phyloP scores from a whole-genome alignment of 2,329 filamentous ascomycete species.

The Dothidotthia symphoricarpi region DNA sequence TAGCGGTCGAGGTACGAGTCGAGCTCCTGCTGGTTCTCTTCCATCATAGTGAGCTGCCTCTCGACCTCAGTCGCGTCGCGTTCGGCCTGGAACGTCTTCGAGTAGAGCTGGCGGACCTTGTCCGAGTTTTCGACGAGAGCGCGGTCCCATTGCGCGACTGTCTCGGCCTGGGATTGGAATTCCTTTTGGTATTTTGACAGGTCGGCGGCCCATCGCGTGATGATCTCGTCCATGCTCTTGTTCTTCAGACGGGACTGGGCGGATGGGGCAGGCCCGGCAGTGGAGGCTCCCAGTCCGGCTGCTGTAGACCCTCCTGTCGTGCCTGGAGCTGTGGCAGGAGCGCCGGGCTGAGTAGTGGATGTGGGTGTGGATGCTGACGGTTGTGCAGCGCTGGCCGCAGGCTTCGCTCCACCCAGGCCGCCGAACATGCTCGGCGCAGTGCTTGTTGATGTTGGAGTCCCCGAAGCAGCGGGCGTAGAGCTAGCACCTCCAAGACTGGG shows the following conservation, averaged over 20 bases:
- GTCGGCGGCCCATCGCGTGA: constrained; percentile 94
- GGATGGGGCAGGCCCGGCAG: constrained; percentile 75
- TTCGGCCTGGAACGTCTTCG: constrained; percentile 90
- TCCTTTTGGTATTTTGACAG: constrained; percentile 95
- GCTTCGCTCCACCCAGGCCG: constrained; percentile 14
- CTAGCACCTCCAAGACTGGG: constrained; percentile 17
- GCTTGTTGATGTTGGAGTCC: constrained; percentile 13
- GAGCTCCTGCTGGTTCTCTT: constrained; percentile 89
- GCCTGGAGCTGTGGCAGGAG: constrained; percentile 18
- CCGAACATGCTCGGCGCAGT: constrained; percentile 20
- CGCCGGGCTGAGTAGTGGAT: constrained; percentile 22
- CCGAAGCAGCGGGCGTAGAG: constrained; percentile 19
- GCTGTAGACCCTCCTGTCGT: constrained; percentile 24
- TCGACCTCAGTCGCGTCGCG: constrained; percentile 91
- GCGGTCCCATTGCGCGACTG: constrained; percentile 88
- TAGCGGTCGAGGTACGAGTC: constrained; percentile 86
- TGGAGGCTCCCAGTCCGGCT: constrained; percentile 65
- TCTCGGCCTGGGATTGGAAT: constrained; percentile 84
- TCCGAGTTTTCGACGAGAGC: constrained; percentile 90
- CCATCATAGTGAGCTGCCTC: constrained; percentile 82
- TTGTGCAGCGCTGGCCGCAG: constrained; percentile 18
- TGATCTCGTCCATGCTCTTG: constrained; percentile 98
- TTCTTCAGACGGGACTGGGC: constrained; percentile 86
- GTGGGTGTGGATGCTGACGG: constrained; percentile 21
- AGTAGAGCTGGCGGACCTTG: constrained; percentile 90